These are phyloP conservation scores for Chaetomiaceae sp. DNA, from an alignment of 2,329 filamentous ascomycete genomes.

Conservation along the genomic window DNA sequence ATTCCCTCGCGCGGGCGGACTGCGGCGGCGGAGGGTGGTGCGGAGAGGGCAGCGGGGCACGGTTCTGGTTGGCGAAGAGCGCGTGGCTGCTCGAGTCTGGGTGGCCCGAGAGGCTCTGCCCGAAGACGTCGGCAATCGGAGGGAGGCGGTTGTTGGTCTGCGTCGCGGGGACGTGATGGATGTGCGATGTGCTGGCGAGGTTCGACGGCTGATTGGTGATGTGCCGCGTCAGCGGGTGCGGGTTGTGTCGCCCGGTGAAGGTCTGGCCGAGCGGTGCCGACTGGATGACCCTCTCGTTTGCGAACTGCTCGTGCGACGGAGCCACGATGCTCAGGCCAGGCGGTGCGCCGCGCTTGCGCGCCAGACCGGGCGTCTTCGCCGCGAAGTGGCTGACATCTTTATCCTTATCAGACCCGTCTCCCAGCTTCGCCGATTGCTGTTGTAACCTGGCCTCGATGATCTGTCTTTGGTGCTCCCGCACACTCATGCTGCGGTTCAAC, in stretches of 20 bases:
- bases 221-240: conserved; percentile 69
- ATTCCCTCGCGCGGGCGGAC: conserved; percentile 68
- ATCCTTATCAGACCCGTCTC: conserved; percentile 59
- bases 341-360: conserved; percentile 70
- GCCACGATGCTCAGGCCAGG: conserved; percentile 92
- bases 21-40: conserved; percentile 50
- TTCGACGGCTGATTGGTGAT: conserved; percentile 76
- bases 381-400: conserved; percentile 45
- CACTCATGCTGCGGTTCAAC: conserved; percentile 85
- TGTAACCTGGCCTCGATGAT: conserved; percentile 91
- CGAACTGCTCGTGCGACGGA: conserved; percentile 85
- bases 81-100: conserved; percentile 46
- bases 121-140: conserved; percentile 91
- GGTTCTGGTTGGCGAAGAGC: conserved; percentile 57
- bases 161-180: conserved; percentile 80
- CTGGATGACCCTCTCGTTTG: conserved; percentile 91
- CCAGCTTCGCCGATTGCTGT: conserved; percentile 70
- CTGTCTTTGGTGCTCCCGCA: conserved; percentile 86
- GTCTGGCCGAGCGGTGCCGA: conserved; percentile 92
- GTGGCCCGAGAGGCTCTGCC: conserved; percentile 64
- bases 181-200: conserved; percentile 77
- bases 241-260: conserved; percentile 83
- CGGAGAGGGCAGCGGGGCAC: conserved; percentile 70
- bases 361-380: conserved; percentile 67
- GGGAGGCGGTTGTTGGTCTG: conserved; percentile 90